phyloP scores from a whole-genome alignment of 2,329 filamentous ascomycete species.

The Cladosporium velox region DNA sequence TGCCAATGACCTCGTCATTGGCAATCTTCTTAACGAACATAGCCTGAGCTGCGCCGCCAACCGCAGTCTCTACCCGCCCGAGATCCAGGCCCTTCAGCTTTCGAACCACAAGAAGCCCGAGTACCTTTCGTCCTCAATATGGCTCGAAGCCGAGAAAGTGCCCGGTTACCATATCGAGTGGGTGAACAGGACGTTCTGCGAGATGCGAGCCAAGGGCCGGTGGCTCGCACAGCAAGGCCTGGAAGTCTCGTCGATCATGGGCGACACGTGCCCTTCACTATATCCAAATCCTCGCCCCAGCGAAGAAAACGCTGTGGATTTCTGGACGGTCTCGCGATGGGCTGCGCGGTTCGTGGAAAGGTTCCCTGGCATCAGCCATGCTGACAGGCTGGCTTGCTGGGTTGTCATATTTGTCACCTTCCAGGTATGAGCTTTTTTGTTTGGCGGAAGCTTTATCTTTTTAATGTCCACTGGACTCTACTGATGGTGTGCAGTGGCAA shows the following conservation, averaged over 20 bases:
- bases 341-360: not conserved
- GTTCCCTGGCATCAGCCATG: not conserved
- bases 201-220: not conserved
- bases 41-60: not conserved
- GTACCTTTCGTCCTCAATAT: not conserved
- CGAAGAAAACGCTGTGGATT: not conserved
- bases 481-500: not conserved
- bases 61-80: not conserved
- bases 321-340: constrained; percentile 1
- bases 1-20: not conserved
- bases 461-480: too few species aligned
- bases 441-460: too few species aligned
- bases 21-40: not conserved
- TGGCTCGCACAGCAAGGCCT: not conserved
- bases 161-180: not conserved
- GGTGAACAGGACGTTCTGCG: constrained; percentile 7
- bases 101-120: not conserved
- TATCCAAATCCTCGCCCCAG: not conserved
- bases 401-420: constrained; percentile 1
- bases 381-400: constrained; percentile 9
- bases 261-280: not conserved
- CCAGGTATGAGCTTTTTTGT: not conserved
- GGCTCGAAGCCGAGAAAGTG: not conserved
- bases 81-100: not conserved
- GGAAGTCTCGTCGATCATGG: not conserved